Conservation (phyloP, 805 yeast species). For the Saccharomycopsis sp. region DNA sequence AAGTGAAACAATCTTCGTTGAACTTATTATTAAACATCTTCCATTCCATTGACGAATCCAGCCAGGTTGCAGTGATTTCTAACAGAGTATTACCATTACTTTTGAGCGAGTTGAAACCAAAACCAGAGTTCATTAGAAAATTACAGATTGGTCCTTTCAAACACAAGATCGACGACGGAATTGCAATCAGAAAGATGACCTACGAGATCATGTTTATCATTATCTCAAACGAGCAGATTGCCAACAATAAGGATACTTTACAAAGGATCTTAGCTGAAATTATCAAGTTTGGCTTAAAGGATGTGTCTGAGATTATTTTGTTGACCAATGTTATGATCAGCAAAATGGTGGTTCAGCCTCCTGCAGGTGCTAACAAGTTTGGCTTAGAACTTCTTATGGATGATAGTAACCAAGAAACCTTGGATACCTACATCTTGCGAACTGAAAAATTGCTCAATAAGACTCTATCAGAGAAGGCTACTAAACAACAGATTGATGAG, state of each 20-base stretch:
- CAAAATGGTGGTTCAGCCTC: background rate
- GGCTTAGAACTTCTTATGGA: conserved; percentile 2
- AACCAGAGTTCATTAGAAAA: conserved; percentile 50
- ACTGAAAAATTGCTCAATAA: conserved; percentile 13
- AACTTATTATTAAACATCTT: conserved; percentile 53
- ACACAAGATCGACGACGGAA: conserved; percentile 72
- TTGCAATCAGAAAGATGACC: conserved; percentile 63
- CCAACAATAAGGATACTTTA: background rate
- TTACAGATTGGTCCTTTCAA: conserved; percentile 86
- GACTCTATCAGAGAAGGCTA: conserved; percentile 18
- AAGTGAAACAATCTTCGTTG: conserved; percentile 54
- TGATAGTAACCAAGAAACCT: background rate
- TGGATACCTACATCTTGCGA: conserved; percentile 10
- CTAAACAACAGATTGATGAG: conserved; percentile 18
- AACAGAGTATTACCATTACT: conserved; percentile 41
- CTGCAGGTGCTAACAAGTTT: background rate
- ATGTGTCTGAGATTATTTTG: conserved; percentile 13
- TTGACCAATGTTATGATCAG: conserved; percentile 11
- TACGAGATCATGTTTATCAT: conserved; percentile 52
- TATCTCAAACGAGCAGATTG: conserved; percentile 2
- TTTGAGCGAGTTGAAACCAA: conserved; percentile 47
- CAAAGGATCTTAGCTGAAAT: background rate
- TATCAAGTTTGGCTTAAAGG: conserved; percentile 19
- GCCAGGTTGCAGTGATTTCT: conserved; percentile 33
- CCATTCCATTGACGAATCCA: conserved; percentile 41